Conservation (phyloP, 2,329 filamentous ascomycete species). For the Geosmithia putterillii region DNA sequence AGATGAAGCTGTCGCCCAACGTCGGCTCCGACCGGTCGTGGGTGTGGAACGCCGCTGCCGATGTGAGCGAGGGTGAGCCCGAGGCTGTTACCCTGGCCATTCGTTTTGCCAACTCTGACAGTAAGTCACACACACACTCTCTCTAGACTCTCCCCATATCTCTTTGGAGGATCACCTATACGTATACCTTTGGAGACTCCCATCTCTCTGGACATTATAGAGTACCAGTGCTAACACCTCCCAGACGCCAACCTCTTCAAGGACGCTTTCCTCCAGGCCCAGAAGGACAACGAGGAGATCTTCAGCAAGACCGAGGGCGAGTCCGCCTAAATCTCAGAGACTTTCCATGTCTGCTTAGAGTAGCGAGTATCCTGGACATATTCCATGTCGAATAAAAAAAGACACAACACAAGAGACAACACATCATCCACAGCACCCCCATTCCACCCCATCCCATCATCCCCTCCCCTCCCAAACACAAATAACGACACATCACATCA, state of each 20-base stretch:
- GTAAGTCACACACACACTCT: no score
- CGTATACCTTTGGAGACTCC: neutral
- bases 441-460: no score
- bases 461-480: no score
- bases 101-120: constrained; percentile 94
- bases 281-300: constrained; percentile 86
- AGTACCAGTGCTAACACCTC: neutral
- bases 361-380: neutral
- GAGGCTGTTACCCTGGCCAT: constrained; percentile 95
- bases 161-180: no score
- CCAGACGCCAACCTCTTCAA: constrained; percentile 94
- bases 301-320: constrained; percentile 41
- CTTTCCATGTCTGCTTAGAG: neutral
- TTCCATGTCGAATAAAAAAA: no score
- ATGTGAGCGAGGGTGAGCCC: constrained; percentile 95
- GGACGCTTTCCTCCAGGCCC: constrained; percentile 92
- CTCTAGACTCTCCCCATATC: neutral
- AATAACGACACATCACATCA: no score
- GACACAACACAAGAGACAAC: no score
- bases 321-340: neutral
- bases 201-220: neutral
- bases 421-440: no score
- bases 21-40: constrained; percentile 96
- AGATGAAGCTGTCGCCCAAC: constrained; percentile 98
- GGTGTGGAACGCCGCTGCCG: constrained; percentile 97